These are phyloP conservation scores for Luffa aegyptiaca DNA, from an alignment of 306 rosid species.

Conservation along the genomic window DNA sequence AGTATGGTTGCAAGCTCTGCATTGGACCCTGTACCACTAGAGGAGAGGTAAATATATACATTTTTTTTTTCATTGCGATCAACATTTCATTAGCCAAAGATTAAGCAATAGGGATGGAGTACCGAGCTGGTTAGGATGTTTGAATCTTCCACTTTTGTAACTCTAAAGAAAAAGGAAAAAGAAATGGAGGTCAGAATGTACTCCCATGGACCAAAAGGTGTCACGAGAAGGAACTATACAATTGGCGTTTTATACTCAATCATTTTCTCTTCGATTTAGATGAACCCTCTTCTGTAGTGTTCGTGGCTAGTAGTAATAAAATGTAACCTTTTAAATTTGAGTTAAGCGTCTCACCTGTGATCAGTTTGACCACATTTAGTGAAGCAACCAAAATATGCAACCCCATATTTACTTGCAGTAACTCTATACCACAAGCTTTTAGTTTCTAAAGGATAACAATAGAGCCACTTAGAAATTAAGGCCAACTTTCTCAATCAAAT, in stretches of 20 bases:
- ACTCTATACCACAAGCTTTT: neutral
- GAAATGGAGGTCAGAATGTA: neutral
- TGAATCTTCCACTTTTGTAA: too few species aligned
- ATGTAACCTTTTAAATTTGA: neutral
- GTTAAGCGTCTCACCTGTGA: neutral
- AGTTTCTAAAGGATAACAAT: neutral
- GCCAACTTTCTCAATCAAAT: neutral
- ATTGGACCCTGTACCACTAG: conserved; percentile 97
- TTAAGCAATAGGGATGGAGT: neutral
- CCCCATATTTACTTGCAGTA: neutral
- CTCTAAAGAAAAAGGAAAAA: too few species aligned
- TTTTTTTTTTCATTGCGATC: neutral
- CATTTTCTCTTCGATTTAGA: too few species aligned
- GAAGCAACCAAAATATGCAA: neutral
- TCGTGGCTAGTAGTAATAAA: neutral
- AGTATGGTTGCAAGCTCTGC: conserved; percentile 93
- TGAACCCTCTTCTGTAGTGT: too few species aligned
- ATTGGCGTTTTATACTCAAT: neutral
- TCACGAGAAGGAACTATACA: neutral
- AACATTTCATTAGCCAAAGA: neutral
- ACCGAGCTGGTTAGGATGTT: too few species aligned
- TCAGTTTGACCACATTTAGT: too few species aligned
- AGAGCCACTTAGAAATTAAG: neutral
- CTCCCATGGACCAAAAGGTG: neutral
- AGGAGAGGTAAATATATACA: conserved; percentile 56